These are phyloP conservation scores for Carpediemonas membranifera DNA, from an alignment of 78 protist species.

Conservation along the genomic window DNA sequence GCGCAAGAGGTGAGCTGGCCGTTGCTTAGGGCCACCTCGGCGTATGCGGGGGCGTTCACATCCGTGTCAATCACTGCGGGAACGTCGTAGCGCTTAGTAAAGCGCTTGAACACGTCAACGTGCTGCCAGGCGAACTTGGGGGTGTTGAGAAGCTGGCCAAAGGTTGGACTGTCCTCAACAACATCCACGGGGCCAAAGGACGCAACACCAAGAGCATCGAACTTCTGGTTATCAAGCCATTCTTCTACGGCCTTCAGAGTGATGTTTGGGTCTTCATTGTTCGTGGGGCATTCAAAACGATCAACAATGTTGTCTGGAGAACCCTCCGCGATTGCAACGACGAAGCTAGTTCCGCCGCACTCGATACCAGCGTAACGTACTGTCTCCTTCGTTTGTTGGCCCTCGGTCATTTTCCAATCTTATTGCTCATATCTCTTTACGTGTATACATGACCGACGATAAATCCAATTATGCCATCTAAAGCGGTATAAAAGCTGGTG, in stretches of 20 bases:
- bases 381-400: too few relatives aligned
- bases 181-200: constrained; percentile 70
- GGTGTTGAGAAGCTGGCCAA: constrained; percentile 64
- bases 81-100: constrained; percentile 10
- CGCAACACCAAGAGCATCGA: constrained; percentile 50
- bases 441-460: too few relatives aligned
- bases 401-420: too few relatives aligned
- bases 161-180: constrained; percentile 18
- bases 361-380: constrained; percentile 30
- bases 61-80: constrained; percentile 68
- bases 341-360: constrained; percentile 13
- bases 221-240: neutral
- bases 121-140: constrained; percentile 63
- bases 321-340: neutral
- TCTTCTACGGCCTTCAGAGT: neutral
- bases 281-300: neutral
- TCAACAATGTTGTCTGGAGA: neutral
- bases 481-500: too few relatives aligned
- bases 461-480: too few relatives aligned
- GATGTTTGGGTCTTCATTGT: too few relatives aligned
- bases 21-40: constrained; percentile 14
- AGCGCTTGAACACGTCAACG: constrained; percentile 33
- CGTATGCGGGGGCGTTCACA: constrained; percentile 70
- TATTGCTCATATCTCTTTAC: too few relatives aligned
- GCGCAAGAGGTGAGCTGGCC: constrained; percentile 10